Conservation (phyloP, 2,329 filamentous ascomycete species). For the Epichloe bromicola region DNA sequence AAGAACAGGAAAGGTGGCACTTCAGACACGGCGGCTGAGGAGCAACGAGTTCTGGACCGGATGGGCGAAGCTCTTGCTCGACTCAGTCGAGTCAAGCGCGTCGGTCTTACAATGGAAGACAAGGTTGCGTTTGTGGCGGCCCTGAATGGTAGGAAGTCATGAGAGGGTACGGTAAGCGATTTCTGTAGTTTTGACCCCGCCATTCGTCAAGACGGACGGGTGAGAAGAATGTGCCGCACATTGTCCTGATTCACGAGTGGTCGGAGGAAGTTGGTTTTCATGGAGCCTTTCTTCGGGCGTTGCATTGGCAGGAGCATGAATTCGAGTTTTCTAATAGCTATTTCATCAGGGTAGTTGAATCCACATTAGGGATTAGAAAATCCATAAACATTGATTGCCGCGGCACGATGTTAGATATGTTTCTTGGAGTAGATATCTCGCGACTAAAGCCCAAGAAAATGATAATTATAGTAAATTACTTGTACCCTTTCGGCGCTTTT, state of each 20-base stretch:
- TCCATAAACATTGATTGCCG: background rate
- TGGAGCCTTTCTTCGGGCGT: background rate
- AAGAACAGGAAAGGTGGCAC: slow-evolving; percentile 13
- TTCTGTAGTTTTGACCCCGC: background rate
- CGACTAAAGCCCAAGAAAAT: too few species aligned
- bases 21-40: slow-evolving; percentile 32
- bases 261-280: background rate
- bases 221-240: background rate
- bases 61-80: slow-evolving; percentile 80
- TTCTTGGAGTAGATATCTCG: too few species aligned
- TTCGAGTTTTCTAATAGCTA: background rate
- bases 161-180: background rate
- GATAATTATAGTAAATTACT: background rate
- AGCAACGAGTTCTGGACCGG: slow-evolving; percentile 60
- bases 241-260: background rate
- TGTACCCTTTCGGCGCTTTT: too few species aligned
- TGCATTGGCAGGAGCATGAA: slow-evolving; percentile 14
- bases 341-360: background rate
- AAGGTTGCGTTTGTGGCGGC: slow-evolving; percentile 72
- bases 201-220: too few species aligned
- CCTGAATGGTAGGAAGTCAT: slow-evolving; percentile 34
- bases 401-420: background rate
- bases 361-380: background rate
- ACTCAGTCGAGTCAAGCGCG: slow-evolving; percentile 75
- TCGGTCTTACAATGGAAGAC: slow-evolving; percentile 70